Percentiles rank a stretch among this genome's conserved stretches.
These are phyloP conservation scores for Colletotrichum musicola DNA, from an alignment of 2,329 filamentous ascomycete genomes.

Conservation along the genomic window DNA sequence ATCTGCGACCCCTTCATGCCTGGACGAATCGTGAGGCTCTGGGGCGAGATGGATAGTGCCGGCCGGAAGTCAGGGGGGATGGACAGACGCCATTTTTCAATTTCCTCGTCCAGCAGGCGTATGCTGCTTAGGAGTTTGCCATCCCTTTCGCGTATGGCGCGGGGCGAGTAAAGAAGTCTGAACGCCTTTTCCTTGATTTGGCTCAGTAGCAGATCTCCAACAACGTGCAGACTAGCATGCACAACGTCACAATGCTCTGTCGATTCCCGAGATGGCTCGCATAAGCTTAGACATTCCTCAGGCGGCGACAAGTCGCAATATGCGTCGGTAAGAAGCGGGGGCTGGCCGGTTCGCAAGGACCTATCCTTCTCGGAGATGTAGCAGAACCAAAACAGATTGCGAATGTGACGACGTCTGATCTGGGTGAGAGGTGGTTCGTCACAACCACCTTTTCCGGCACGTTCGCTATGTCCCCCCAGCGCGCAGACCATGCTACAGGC, in stretches of 20 bases:
- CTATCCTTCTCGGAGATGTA: constrained; percentile 46
- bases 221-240: neutral
- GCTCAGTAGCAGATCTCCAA: neutral
- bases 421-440: neutral
- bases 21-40: neutral
- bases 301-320: neutral
- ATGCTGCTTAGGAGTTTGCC: constrained; percentile 41
- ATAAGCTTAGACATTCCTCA: neutral
- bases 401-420: constrained; percentile 8
- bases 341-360: constrained; percentile 41
- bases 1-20: neutral
- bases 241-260: neutral
- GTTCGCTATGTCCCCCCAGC: neutral
- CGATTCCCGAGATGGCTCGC: neutral
- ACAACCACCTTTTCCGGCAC: neutral
- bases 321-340: constrained; percentile 39
- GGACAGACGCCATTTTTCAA: constrained; percentile 49
- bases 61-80: constrained; percentile 38
- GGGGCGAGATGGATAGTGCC: neutral
- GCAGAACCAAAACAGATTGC: constrained; percentile 45
- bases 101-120: constrained; percentile 47
- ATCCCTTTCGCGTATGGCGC: neutral
- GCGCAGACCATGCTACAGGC: constrained; percentile 6
- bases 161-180: constrained; percentile 13
- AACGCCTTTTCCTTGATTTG: constrained; percentile 17